phyloP scores from a whole-genome alignment of 352 stramenopile genomes.

The Elongisporangium senticosum region DNA sequence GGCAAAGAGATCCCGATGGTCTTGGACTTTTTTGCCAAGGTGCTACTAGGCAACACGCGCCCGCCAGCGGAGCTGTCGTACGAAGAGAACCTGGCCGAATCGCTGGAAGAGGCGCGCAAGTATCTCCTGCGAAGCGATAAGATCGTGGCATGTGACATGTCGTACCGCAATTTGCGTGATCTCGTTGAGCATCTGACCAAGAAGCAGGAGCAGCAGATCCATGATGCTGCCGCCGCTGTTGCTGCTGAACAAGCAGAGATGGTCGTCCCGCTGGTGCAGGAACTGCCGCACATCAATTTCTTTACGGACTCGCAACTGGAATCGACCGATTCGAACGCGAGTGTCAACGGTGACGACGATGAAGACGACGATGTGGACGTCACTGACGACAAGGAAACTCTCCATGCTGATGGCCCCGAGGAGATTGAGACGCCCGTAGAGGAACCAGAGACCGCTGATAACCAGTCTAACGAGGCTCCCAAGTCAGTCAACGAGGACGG shows the following conservation, averaged over 20 bases:
- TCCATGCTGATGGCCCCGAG: slow-evolving; percentile 11
- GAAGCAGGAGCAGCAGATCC: slow-evolving; percentile 5
- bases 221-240: slow-evolving; percentile 7
- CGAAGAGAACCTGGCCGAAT: slow-evolving; percentile 73
- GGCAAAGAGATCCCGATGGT: slow-evolving; percentile 76
- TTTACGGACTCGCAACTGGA: slow-evolving; percentile 77
- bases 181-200: slow-evolving; percentile 49
- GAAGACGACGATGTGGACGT: slow-evolving; percentile 8
- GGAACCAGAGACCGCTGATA: slow-evolving; percentile 5
- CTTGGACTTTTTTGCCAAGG: slow-evolving; percentile 81
- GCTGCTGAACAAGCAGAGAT: slow-evolving; percentile 9
- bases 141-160: slow-evolving; percentile 65
- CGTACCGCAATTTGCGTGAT: slow-evolving; percentile 52
- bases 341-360: slow-evolving; percentile 2
- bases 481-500: not conserved
- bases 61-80: slow-evolving; percentile 73
- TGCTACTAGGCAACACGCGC: slow-evolving; percentile 75
- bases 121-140: slow-evolving; percentile 66
- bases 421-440: slow-evolving; percentile 9
- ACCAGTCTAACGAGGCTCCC: not conserved
- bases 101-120: slow-evolving; percentile 68
- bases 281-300: slow-evolving; percentile 77
- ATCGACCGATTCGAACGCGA: slow-evolving; percentile 4
- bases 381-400: slow-evolving; percentile 15
- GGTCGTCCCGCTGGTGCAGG: slow-evolving; percentile 26